Conservation (phyloP, 129 eudicot genomes). For the Solidago caesia region DNA sequence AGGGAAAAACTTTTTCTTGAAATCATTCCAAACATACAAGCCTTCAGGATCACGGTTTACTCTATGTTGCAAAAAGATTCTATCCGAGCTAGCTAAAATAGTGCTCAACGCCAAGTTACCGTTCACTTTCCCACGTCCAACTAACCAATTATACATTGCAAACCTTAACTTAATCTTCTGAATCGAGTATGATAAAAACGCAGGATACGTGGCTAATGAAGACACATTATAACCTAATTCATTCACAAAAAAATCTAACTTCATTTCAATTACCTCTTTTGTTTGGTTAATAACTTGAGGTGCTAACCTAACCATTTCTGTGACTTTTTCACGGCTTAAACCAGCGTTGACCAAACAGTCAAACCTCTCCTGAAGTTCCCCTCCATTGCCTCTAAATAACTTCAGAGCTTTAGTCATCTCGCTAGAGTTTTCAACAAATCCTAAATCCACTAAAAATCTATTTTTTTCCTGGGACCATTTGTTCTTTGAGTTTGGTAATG, state of each 20-base stretch:
- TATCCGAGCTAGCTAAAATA: constrained; percentile 50
- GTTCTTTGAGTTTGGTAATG: constrained; percentile 26
- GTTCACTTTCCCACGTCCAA: constrained; percentile 36
- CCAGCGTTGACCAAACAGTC: constrained; percentile 71
- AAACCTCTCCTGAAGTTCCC: constrained; percentile 77
- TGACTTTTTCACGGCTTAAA: constrained; percentile 45
- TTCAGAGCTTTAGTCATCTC: constrained; percentile 64
- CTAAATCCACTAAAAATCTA: constrained; percentile 52
- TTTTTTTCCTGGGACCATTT: constrained; percentile 37
- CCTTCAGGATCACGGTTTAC: constrained; percentile 63
- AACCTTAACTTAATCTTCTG: constrained; percentile 56
- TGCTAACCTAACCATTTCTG: constrained; percentile 48
- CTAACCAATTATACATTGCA: constrained; percentile 71
- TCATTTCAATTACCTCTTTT: constrained; percentile 48
- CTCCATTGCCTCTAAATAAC: constrained; percentile 62
- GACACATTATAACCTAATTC: constrained; percentile 62
- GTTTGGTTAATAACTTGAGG: constrained; percentile 64
- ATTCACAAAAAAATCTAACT: constrained; percentile 58
- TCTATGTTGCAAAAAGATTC: constrained; percentile 39
- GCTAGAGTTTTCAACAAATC: constrained; percentile 57
- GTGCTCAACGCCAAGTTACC: constrained; percentile 58
- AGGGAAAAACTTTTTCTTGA: constrained; percentile 45
- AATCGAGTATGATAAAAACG: constrained; percentile 41
- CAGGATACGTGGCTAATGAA: constrained; percentile 47
- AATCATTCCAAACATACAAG: constrained; percentile 53